phyloP scores from a whole-genome alignment of 352 stramenopile genomes.

The Globisporangium ultimum region DNA sequence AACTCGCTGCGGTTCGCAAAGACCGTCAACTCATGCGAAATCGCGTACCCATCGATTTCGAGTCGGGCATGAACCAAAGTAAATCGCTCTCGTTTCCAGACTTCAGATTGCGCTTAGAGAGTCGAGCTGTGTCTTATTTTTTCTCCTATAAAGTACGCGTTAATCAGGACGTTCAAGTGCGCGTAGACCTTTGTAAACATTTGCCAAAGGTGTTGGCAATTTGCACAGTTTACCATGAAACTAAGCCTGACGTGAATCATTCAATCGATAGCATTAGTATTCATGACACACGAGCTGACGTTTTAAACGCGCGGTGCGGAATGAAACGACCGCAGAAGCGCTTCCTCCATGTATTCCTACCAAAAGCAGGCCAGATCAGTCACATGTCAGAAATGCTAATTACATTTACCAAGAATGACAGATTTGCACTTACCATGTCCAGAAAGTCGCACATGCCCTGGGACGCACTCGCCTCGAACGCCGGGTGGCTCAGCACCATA shows the following conservation, averaged over 20 bases:
- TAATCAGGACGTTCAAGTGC: too few relatives aligned
- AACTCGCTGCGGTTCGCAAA: constrained; percentile 88
- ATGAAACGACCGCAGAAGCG: constrained; percentile 36
- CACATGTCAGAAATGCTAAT: too few relatives aligned
- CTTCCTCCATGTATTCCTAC: constrained; percentile 63
- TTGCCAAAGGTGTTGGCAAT: too few relatives aligned
- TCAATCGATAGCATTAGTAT: not conserved
- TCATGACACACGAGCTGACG: not conserved
- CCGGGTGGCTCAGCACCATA: constrained; percentile 43
- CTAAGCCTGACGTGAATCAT: too few relatives aligned
- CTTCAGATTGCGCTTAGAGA: not conserved
- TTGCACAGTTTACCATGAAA: too few relatives aligned
- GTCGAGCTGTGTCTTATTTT: too few relatives aligned
- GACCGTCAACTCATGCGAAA: constrained; percentile 87
- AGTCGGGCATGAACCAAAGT: constrained; percentile 19
- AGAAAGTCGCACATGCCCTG: constrained; percentile 72
- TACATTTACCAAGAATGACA: not conserved
- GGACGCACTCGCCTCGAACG: constrained; percentile 46
- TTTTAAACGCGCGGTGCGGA: constrained; percentile 28
- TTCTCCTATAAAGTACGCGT: too few relatives aligned
- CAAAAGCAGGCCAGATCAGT: not conserved
- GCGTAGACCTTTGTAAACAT: too few relatives aligned
- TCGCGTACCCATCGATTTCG: constrained; percentile 61
- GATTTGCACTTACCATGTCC: constrained; percentile 45
- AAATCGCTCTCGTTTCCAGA: not conserved